Base-by-base conservation (phyloP, 2,329 filamentous ascomycete genomes). In the Verticillium alfalfae region DNA sequence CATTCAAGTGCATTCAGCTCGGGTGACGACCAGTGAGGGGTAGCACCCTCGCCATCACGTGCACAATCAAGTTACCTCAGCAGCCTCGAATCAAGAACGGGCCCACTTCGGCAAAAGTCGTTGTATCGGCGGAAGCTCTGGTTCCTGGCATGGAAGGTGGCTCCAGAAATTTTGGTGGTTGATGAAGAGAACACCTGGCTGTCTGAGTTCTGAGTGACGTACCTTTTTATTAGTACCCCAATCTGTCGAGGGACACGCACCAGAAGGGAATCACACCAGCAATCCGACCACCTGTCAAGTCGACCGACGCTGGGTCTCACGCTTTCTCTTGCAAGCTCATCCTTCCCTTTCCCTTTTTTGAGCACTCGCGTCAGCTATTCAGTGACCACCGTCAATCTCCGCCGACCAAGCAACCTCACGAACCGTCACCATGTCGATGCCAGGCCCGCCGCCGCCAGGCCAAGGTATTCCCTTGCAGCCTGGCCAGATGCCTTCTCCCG, bases 401-500 rank as follows among this genome's bases (percentile, higher is more conserved):
- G 18, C 22, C 45, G n/a, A 52, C 26, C 18, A 10, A 4, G 8
- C 18, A 62, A 36, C 55, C 63, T 37, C 36, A 10, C 13, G 59
- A 31, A 56, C 56, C 56, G 26, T 41, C 38, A 56, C 26, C 3
- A 56, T 56, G 54, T 56, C 54, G 13, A 72, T 71, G 66, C 71
- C 70, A 38, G 70, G 65, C 62, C 68, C 69, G 56, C 65, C 63
- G 61, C 72, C 71, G 62, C 74, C 73, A 16, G 62, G 70, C 67
- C 60, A 70, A 68, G 65, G 70, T 59, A 39, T 59, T 37, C 59
- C 62, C 59, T 62, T 66, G 60, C 63, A 63, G 56, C 73, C 74
- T 39, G 75, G 73, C 60, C 78, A 79, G 66, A 80, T 77, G 73
- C 92, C 92, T 38, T 87, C 88, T 22, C 93, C 90, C 57, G 90